phyloP scores from a whole-genome alignment of 768 basidiomycete genomes.

The Pleurotus platypus region DNA sequence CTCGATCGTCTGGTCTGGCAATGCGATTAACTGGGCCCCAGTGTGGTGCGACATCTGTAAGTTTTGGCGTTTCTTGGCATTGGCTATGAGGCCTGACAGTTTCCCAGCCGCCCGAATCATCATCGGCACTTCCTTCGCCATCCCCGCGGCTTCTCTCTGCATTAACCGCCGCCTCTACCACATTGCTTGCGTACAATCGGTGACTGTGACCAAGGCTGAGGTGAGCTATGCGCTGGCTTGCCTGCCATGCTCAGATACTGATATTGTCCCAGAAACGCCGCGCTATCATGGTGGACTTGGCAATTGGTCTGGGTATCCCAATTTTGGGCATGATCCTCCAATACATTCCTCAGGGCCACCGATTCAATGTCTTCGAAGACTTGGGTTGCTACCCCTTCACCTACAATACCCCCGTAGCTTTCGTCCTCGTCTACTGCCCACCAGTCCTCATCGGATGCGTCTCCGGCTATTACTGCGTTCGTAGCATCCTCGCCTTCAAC shows the following conservation, averaged over 20 bases:
- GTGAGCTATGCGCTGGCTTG: constrained; percentile 19
- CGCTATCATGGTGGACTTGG: constrained; percentile 35
- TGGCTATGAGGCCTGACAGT: constrained; percentile 22
- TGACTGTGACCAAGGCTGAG: constrained; percentile 25
- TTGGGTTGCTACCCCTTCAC: constrained; percentile 52
- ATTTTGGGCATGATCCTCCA: constrained; percentile 37
- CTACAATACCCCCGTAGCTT: constrained; percentile 36
- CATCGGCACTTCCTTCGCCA: constrained; percentile 37
- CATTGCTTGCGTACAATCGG: constrained; percentile 29
- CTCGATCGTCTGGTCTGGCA: constrained; percentile 66
- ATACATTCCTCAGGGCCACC: constrained; percentile 53
- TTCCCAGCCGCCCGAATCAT: constrained; percentile 40
- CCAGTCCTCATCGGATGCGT: constrained; percentile 1
- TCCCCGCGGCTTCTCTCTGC: constrained; percentile 45
- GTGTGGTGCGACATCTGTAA: constrained; percentile 65
- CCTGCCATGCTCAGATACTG: not conserved
- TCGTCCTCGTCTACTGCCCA: not conserved
- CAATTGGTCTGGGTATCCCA: constrained; percentile 42
- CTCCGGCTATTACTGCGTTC: constrained; percentile 9
- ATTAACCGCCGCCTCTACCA: constrained; percentile 48
- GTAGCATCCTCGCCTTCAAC: constrained; percentile 39
- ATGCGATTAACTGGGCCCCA: constrained; percentile 49
- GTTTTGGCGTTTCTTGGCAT: constrained; percentile 16
- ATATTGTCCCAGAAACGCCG: constrained; percentile 28
- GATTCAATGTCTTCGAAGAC: constrained; percentile 57